Evolutionary conservation across 2,329 filamentous ascomycete species (phyloP).

Genomic region (Diaporthe amygdali): DNA sequence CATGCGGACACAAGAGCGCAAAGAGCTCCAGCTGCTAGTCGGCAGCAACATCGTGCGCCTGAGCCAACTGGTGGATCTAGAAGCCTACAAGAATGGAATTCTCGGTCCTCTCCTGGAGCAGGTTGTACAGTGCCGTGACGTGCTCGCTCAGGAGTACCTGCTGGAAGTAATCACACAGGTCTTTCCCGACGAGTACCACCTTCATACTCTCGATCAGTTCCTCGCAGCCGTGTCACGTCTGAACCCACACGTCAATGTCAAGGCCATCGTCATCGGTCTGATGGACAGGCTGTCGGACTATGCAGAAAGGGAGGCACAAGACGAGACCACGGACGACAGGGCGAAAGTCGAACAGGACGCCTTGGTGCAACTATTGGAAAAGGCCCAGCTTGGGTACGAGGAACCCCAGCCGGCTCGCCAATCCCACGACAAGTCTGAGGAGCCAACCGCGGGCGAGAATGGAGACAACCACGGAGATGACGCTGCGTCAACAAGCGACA

Average conservation of each 20-base stretch:
- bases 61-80: conserved; percentile 93
- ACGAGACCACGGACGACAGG: conserved; percentile 72
- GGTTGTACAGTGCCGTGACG: conserved; percentile 96
- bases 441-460: conserved; percentile 37
- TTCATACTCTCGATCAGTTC: conserved; percentile 95
- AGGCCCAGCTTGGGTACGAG: conserved; percentile 72
- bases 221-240: conserved; percentile 90
- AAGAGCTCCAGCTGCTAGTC: conserved; percentile 93
- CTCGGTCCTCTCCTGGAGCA: conserved; percentile 90
- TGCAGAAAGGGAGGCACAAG: conserved; percentile 84
- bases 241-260: conserved; percentile 97
- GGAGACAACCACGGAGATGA: conserved; percentile 40
- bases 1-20: conserved; percentile 89
- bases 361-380: conserved; percentile 77
- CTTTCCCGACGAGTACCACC: conserved; percentile 97
- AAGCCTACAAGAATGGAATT: conserved; percentile 91
- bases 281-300: conserved; percentile 97
- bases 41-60: conserved; percentile 95
- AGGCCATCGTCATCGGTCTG: conserved; percentile 94
- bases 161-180: conserved; percentile 98
- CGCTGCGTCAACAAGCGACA: conserved; percentile 39
- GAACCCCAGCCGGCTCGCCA: conserved; percentile 28
- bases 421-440: conserved; percentile 31
- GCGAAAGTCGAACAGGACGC: conserved; percentile 86
- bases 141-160: conserved; percentile 95